Conservation (phyloP, 345 rosid genomes). For the Hirschfeldia incana region DNA sequence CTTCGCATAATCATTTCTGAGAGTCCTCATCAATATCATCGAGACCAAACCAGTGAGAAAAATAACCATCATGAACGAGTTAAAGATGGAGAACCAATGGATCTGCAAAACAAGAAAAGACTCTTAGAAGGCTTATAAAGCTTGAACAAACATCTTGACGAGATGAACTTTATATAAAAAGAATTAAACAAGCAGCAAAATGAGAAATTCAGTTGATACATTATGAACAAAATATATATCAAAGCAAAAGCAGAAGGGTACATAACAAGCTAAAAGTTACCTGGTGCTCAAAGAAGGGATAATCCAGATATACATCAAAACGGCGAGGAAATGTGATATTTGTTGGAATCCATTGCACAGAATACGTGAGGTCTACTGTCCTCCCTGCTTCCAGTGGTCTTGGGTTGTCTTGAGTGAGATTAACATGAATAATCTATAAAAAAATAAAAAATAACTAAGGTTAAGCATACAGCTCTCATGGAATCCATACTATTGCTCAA, state of each 20-base stretch:
- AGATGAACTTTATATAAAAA: neutral
- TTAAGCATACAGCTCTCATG: slow-evolving; percentile 1
- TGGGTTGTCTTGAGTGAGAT: slow-evolving; percentile 75
- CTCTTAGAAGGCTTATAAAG: slow-evolving; percentile 8
- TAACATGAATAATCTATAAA: slow-evolving; percentile 81
- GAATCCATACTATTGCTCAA: slow-evolving; percentile 12
- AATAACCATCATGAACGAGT: slow-evolving; percentile 98
- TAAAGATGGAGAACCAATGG: slow-evolving; percentile 96
- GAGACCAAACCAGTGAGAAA: slow-evolving; percentile 96
- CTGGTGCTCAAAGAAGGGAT: slow-evolving; percentile 97
- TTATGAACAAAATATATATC: slow-evolving; percentile 2
- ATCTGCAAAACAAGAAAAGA: slow-evolving; percentile 53
- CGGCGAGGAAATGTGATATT: slow-evolving; percentile 80
- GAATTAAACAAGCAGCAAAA: neutral
- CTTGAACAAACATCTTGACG: slow-evolving; percentile 6
- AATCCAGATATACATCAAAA: slow-evolving; percentile 88
- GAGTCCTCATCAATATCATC: slow-evolving; percentile 95
- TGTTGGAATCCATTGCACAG: slow-evolving; percentile 75
- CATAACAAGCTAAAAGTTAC: slow-evolving; percentile 39
- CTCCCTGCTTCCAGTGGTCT: slow-evolving; percentile 70
- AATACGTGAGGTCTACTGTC: slow-evolving; percentile 69
- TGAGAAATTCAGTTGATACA: neutral
- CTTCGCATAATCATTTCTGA: slow-evolving; percentile 92
- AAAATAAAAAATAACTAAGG: slow-evolving; percentile 3
- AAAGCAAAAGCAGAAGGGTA: neutral